Conservation (phyloP, 1,284 basidiomycete species). For the Ceraceosorus bombacis region DNA sequence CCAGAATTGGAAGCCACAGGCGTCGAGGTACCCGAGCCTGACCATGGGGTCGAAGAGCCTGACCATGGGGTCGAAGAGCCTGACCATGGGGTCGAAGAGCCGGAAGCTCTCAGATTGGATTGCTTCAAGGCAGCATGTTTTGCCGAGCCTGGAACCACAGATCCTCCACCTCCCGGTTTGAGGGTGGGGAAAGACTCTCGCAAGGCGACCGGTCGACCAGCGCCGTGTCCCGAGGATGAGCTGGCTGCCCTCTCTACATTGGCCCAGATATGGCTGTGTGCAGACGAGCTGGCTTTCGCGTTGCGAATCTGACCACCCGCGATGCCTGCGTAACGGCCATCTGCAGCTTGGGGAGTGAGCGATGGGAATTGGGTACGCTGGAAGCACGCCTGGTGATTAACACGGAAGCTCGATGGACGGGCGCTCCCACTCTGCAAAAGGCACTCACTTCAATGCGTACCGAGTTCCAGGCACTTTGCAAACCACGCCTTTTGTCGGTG, state of each 20-base stretch:
- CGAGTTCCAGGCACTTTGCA: constrained; percentile 70
- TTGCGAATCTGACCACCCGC: constrained; percentile 60
- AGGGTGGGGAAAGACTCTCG: constrained; percentile 33
- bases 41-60: too few species aligned
- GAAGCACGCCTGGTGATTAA: not conserved
- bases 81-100: constrained; percentile 11
- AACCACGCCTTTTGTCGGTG: constrained; percentile 69
- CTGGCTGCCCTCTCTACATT: constrained; percentile 76
- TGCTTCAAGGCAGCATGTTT: constrained; percentile 20
- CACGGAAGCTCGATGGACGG: not conserved
- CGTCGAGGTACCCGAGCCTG: constrained; percentile 2
- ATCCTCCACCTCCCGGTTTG: constrained; percentile 1
- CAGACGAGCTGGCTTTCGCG: constrained; percentile 63
- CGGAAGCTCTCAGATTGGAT: not conserved
- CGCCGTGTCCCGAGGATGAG: constrained; percentile 19
- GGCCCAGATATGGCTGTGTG: constrained; percentile 68
- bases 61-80: too few species aligned
- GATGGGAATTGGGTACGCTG: constrained; percentile 66
- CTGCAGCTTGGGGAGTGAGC: constrained; percentile 49
- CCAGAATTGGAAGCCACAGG: not conserved
- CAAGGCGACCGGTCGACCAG: constrained; percentile 14
- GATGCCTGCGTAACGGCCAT: constrained; percentile 5
- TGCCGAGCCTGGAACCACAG: constrained; percentile 30
- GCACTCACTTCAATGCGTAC: constrained; percentile 62
- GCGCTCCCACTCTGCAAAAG: not conserved